phyloP scores from a whole-genome alignment of 2,329 filamentous ascomycete species.

The Aspergillus fischeri region DNA sequence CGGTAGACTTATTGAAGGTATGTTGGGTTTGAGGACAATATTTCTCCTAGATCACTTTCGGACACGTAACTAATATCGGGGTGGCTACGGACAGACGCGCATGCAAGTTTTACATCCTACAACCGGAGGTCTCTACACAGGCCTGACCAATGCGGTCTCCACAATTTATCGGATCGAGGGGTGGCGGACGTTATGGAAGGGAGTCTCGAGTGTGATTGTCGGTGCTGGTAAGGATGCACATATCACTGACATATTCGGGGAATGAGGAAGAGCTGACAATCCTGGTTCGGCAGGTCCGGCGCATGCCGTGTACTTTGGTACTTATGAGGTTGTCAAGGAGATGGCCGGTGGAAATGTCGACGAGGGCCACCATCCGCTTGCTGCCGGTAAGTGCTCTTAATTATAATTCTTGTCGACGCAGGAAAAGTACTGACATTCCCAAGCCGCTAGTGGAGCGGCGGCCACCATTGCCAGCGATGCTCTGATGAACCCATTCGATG shows the following conservation, averaged over 20 bases:
- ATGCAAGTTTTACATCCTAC: slow-evolving; percentile 94
- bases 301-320: slow-evolving; percentile 97
- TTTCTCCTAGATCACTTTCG: not conserved
- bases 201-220: slow-evolving; percentile 91
- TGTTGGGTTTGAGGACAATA: slow-evolving; percentile 17
- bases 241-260: not conserved
- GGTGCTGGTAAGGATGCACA: slow-evolving; percentile 68
- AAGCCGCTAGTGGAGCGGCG: slow-evolving; percentile 87
- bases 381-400: slow-evolving; percentile 64
- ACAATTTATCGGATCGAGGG: slow-evolving; percentile 90
- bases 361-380: slow-evolving; percentile 81
- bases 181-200: slow-evolving; percentile 87
- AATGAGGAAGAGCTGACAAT: slow-evolving; percentile 5
- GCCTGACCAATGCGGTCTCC: slow-evolving; percentile 86
- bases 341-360: slow-evolving; percentile 86
- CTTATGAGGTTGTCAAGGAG: slow-evolving; percentile 96
- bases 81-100: slow-evolving; percentile 63
- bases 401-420: not conserved
- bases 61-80: slow-evolving; percentile 4
- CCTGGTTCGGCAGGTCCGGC: slow-evolving; percentile 66
- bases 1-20: slow-evolving; percentile 96
- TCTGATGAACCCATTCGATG: slow-evolving; percentile 98
- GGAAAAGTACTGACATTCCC: slow-evolving; percentile 31
- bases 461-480: slow-evolving; percentile 97
- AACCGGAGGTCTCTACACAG: slow-evolving; percentile 75